Evolutionary conservation across 2,329 filamentous ascomycete species (phyloP).

Genomic region (Chrysosporium keratinophilum): DNA sequence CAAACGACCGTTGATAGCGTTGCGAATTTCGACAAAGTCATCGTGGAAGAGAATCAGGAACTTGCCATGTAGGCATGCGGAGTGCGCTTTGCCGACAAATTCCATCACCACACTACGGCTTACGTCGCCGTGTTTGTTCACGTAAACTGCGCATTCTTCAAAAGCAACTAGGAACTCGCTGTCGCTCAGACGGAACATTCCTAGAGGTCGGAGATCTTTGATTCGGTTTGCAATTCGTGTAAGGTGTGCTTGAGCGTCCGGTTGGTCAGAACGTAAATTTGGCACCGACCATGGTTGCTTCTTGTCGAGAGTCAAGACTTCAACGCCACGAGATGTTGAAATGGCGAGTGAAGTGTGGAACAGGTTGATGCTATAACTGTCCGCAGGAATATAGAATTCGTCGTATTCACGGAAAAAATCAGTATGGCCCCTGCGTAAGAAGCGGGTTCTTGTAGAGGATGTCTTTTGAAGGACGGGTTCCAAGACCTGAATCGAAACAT

Average conservation of each 20-base stretch:
- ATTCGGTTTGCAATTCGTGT: slow-evolving; percentile 78
- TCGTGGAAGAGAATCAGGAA: slow-evolving; percentile 90
- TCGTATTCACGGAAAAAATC: slow-evolving; percentile 98
- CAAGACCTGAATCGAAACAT: slow-evolving; percentile 51
- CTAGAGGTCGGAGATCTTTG: slow-evolving; percentile 70
- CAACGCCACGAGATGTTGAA: slow-evolving; percentile 81
- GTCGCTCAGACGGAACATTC: slow-evolving; percentile 92
- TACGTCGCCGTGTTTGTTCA: slow-evolving; percentile 96
- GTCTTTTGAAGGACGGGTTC: slow-evolving; percentile 93
- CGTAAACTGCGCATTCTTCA: slow-evolving; percentile 91
- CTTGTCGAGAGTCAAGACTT: slow-evolving; percentile 93
- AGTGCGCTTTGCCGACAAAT: slow-evolving; percentile 86
- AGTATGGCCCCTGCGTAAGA: slow-evolving; percentile 61
- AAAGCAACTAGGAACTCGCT: slow-evolving; percentile 90
- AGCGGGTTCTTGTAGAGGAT: slow-evolving; percentile 66
- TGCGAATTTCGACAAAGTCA: slow-evolving; percentile 93
- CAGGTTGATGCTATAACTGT: slow-evolving; percentile 89
- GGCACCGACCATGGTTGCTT: slow-evolving; percentile 93
- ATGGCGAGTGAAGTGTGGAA: slow-evolving; percentile 93
- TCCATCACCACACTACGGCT: slow-evolving; percentile 93
- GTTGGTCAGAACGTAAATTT: slow-evolving; percentile 57
- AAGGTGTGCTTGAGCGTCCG: slow-evolving; percentile 50
- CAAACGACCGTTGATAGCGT: slow-evolving; percentile 87
- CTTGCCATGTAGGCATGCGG: slow-evolving; percentile 78
- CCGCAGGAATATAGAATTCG: slow-evolving; percentile 94